Conservation (phyloP, 352 stramenopile genomes). For the Thalassiosira hispida region DNA sequence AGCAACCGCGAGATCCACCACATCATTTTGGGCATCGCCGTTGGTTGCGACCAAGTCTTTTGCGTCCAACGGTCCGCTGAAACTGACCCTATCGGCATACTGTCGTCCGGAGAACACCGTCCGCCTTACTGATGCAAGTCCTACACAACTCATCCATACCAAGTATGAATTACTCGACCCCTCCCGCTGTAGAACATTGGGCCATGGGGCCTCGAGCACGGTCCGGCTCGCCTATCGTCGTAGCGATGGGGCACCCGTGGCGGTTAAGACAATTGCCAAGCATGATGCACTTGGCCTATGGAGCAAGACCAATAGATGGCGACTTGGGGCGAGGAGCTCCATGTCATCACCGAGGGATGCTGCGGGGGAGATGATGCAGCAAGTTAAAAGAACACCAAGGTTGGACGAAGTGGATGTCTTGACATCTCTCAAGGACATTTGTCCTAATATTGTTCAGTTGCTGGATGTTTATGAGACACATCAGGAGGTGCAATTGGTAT, state of each 20-base stretch:
- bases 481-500: conserved; percentile 81
- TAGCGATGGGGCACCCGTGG: conserved; percentile 58
- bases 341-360: conserved; percentile 21
- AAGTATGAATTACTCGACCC: conserved; percentile 75
- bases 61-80: conserved; percentile 19
- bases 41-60: not conserved
- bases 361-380: conserved; percentile 1
- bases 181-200: conserved; percentile 58
- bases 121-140: conserved; percentile 63
- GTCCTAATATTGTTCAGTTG: conserved; percentile 68
- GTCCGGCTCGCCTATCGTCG: conserved; percentile 69
- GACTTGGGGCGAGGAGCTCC: conserved; percentile 12
- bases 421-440: conserved; percentile 49
- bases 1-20: not conserved
- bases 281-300: conserved; percentile 73
- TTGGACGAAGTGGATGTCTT: conserved; percentile 83
- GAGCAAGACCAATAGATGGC: conserved; percentile 56
- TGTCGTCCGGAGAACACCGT: conserved; percentile 66
- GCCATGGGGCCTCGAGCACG: conserved; percentile 79
- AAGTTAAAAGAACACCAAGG: conserved; percentile 24
- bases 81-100: conserved; percentile 75
- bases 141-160: conserved; percentile 55
- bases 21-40: conserved; percentile 19
- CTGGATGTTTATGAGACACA: conserved; percentile 83
- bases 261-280: conserved; percentile 83